A percentile compares a stretch with the other conserved stretches of the same genome.
These are phyloP conservation scores for Hanseniaspora pseudoguilliermondii DNA, from an alignment of 805 yeast genomes.

Conservation along the genomic window DNA sequence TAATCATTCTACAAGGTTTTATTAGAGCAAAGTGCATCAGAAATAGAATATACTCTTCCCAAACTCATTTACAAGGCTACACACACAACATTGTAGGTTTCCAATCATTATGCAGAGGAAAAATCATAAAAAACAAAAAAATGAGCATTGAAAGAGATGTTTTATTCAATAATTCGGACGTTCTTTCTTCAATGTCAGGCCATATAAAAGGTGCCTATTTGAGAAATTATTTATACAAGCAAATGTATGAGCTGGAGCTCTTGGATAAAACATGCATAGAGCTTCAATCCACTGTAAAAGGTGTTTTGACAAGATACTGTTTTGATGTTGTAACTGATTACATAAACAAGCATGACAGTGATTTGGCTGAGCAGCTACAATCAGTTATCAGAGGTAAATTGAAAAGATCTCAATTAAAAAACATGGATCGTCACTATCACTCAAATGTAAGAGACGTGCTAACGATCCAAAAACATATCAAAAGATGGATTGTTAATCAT, in stretches of 20 bases:
- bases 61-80: neutral
- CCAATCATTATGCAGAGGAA: conserved; percentile 49
- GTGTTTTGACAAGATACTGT: conserved; percentile 46
- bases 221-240: conserved; percentile 32
- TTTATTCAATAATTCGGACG: neutral
- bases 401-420: conserved; percentile 29
- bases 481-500: conserved; percentile 51
- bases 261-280: conserved; percentile 24
- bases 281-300: conserved; percentile 51
- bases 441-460: conserved; percentile 47
- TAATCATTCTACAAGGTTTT: conserved; percentile 30
- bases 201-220: conserved; percentile 32
- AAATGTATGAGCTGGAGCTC: conserved; percentile 19
- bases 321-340: conserved; percentile 44
- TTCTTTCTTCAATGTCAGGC: neutral
- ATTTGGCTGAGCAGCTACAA: conserved; percentile 36
- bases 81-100: conserved; percentile 19
- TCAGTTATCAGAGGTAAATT: conserved; percentile 38
- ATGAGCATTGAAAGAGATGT: conserved; percentile 14
- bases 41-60: conserved; percentile 1
- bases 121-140: conserved; percentile 19
- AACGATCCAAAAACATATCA: conserved; percentile 59
- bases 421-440: conserved; percentile 37
- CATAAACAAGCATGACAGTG: conserved; percentile 31
- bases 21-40: conserved; percentile 33